Evolutionary conservation across 805 yeast species (phyloP).

Genomic region (Kodamaea hsintzibuensis): DNA sequence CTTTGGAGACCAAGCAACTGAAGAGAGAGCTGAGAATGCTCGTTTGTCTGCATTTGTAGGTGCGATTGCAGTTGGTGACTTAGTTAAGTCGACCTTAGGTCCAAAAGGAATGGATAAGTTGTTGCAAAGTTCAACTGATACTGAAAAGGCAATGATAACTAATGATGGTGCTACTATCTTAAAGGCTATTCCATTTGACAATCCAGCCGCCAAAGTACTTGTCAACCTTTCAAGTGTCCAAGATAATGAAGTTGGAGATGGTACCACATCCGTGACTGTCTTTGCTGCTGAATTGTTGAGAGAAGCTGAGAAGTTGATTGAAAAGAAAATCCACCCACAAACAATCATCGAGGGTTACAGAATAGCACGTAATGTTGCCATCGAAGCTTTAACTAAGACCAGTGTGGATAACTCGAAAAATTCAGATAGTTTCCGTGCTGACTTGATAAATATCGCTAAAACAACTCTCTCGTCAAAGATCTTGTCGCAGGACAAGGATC

Average conservation of each 20-base stretch:
- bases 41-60: slow-evolving; percentile 97
- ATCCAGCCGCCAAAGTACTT: slow-evolving; percentile 94
- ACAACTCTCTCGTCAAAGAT: slow-evolving; percentile 94
- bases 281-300: slow-evolving; percentile 86
- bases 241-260: slow-evolving; percentile 98
- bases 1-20: slow-evolving; percentile 96
- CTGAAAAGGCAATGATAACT: slow-evolving; percentile 75
- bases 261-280: slow-evolving; percentile 95
- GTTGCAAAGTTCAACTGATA: slow-evolving; percentile 78
- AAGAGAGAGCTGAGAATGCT: slow-evolving; percentile 97
- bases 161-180: slow-evolving; percentile 98
- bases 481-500: slow-evolving; percentile 89
- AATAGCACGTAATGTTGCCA: slow-evolving; percentile 83
- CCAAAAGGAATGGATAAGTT: slow-evolving; percentile 99
- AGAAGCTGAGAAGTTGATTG: slow-evolving; percentile 92
- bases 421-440: slow-evolving; percentile 63
- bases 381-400: slow-evolving; percentile 69
- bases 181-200: slow-evolving; percentile 90
- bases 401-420: slow-evolving; percentile 74
- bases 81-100: slow-evolving; percentile 91
- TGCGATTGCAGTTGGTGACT: slow-evolving; percentile 98
- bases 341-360: slow-evolving; percentile 95
- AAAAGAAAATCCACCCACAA: slow-evolving; percentile 94
- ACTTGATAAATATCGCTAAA: slow-evolving; percentile 82
- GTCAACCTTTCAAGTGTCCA: slow-evolving; percentile 95